Conservation (phyloP, 2,329 filamentous ascomycete genomes). For the Catunica adiposa region DNA sequence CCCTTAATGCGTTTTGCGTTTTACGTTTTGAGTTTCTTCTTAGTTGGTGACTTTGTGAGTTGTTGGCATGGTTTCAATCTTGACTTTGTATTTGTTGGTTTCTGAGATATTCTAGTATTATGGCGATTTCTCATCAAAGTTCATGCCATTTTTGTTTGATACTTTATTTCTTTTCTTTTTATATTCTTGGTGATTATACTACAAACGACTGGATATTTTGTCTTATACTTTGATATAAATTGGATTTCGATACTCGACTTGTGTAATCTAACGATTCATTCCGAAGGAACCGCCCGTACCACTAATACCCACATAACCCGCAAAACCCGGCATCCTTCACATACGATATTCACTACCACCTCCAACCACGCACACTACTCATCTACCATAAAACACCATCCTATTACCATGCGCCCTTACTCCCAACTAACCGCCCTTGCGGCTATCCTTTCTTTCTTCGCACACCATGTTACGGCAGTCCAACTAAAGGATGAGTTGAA, state of each 20-base stretch:
- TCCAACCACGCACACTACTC: not conserved
- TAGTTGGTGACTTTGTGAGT: not conserved
- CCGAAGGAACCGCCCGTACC: too few species aligned
- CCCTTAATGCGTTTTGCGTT: not conserved
- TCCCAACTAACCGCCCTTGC: not conserved
- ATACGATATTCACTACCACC: not conserved
- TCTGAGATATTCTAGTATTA: too few species aligned
- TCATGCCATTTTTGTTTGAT: too few species aligned
- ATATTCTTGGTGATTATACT: too few species aligned
- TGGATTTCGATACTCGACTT: too few species aligned
- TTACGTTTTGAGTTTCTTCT: not conserved
- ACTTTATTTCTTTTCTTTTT: too few species aligned
- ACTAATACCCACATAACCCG: too few species aligned
- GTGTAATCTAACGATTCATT: too few species aligned
- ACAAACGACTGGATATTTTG: too few species aligned
- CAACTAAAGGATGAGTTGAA: conserved; percentile 22
- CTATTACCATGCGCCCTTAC: not conserved
- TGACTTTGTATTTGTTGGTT: not conserved
- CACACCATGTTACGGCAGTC: conserved; percentile 11
- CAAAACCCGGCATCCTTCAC: too few species aligned
- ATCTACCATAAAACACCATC: not conserved
- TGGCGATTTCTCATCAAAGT: too few species aligned
- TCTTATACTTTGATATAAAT: too few species aligned
- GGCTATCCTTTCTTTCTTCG: conserved; percentile 4
- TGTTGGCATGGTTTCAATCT: not conserved